A percentile compares a stretch with the other conserved stretches of the same genome.
Evolutionary conservation across 2,329 filamentous ascomycete genomes (phyloP).

Genomic region (Alternaria sp.): DNA sequence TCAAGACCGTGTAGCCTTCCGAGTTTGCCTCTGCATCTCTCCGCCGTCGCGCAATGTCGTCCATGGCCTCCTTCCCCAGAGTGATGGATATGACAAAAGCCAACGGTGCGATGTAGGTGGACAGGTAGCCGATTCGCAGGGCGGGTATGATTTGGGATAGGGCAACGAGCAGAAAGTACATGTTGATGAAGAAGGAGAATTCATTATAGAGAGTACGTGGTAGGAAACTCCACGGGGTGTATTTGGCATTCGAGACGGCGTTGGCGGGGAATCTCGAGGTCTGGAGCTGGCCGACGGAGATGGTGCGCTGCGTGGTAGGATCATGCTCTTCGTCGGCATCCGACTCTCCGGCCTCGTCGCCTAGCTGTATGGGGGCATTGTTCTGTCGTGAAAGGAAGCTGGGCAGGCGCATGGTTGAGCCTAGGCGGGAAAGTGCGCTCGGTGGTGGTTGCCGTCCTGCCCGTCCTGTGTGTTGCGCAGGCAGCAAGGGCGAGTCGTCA

Average conservation of each 20-base stretch:
- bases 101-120: conserved; percentile 91
- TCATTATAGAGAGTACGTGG: conserved; percentile 97
- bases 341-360: conserved; percentile 45
- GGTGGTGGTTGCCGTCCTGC: conserved; percentile 36
- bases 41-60: conserved; percentile 85
- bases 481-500: conserved; percentile 79
- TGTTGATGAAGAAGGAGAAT: conserved; percentile 99
- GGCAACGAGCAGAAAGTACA: conserved; percentile 96
- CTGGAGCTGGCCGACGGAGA: conserved; percentile 79
- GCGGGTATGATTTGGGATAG: conserved; percentile 91
- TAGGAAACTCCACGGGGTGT: conserved; percentile 92
- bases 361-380: conserved; percentile 38
- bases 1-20: conserved; percentile 81
- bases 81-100: conserved; percentile 93
- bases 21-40: conserved; percentile 95
- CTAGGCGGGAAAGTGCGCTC: conserved; percentile 56
- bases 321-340: conserved; percentile 60
- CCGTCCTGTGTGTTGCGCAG: conserved; percentile 46
- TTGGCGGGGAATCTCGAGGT: conserved; percentile 84
- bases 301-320: conserved; percentile 74
- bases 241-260: conserved; percentile 95
- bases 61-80: conserved; percentile 92
- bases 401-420: conserved; percentile 68
- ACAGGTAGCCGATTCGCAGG: conserved; percentile 90
- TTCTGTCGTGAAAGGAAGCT: conserved; percentile 64